These are phyloP conservation scores for Berberis thunbergii DNA, from an alignment of 164 flowering plant genomes.

Conservation along the genomic window DNA sequence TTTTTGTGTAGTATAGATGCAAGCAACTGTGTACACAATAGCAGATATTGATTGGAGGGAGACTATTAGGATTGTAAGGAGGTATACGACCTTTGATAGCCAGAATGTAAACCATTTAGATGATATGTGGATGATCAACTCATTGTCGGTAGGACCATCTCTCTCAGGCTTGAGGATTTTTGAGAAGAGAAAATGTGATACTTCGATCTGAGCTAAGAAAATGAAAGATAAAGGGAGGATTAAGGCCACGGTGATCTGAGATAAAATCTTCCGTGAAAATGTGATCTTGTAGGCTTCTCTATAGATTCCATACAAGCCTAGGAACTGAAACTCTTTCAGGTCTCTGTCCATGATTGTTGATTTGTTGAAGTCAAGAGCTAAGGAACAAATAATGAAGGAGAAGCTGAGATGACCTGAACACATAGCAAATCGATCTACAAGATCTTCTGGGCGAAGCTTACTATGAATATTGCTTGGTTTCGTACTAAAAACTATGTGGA, in stretches of 20 bases:
- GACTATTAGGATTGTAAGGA: conserved; percentile 22
- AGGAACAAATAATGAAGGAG: too few relatives aligned
- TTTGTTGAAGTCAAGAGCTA: too few relatives aligned
- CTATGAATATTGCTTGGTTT: too few relatives aligned
- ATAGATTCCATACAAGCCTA: conserved; percentile 31
- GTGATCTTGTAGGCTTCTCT: conserved; percentile 36
- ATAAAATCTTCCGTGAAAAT: conserved; percentile 33
- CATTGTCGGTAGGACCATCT: conserved; percentile 8
- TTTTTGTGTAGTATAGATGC: conserved; percentile 31
- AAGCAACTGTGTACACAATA: conserved; percentile 43
- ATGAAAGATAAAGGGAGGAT: conserved; percentile 62
- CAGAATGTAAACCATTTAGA: conserved; percentile 22
- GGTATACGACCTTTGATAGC: conserved; percentile 25
- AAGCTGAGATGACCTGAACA: too few relatives aligned
- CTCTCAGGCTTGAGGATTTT: conserved; percentile 20
- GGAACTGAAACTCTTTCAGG: conserved; percentile 39
- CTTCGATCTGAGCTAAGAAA: conserved; percentile 36
- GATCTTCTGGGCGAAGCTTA: too few relatives aligned
- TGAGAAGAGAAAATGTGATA: conserved; percentile 26
- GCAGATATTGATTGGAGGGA: conserved; percentile 37
- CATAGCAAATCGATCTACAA: too few relatives aligned
- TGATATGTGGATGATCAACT: conserved; percentile 11
- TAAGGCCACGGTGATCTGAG: conserved; percentile 40
- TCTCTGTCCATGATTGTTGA: conserved; percentile 30
- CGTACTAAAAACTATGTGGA: too few relatives aligned